These are phyloP conservation scores for Microcera coccophila DNA, from an alignment of 2,329 filamentous ascomycete genomes.

Conservation along the genomic window DNA sequence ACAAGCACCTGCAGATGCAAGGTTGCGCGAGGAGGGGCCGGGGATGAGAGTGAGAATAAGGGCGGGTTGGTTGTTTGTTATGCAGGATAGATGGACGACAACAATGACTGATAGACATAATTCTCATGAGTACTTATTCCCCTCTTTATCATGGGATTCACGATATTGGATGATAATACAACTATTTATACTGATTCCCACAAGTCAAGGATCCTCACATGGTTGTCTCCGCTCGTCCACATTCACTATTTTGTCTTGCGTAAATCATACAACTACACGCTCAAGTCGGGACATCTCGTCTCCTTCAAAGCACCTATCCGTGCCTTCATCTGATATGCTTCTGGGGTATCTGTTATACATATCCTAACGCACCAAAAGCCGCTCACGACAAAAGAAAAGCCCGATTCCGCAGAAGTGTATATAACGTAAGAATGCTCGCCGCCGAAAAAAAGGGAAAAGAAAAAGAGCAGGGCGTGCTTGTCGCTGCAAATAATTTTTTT, in stretches of 20 bases:
- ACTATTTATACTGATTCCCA: too few species aligned
- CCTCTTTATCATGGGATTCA: background rate
- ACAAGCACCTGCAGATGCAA: too few species aligned
- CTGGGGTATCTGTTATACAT: constrained; percentile 30
- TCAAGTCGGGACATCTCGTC: too few species aligned
- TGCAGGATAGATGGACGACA: background rate
- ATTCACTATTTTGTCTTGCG: too few species aligned
- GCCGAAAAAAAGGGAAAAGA: background rate
- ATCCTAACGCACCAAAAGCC: constrained; percentile 6
- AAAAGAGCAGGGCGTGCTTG: background rate
- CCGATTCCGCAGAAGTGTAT: constrained; percentile 1
- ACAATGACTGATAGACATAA: background rate
- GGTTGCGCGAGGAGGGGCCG: background rate
- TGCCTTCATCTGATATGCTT: constrained; percentile 5
- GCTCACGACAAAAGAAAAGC: constrained; percentile 20
- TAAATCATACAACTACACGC: too few species aligned
- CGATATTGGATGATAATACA: constrained; percentile 1
- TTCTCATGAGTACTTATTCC: background rate
- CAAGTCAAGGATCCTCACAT: too few species aligned
- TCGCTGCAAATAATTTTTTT: too few species aligned
- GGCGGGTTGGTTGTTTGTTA: background rate
- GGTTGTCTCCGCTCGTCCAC: too few species aligned
- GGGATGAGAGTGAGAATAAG: background rate
- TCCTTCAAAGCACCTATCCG: background rate
- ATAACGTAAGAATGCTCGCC: too few species aligned